Base-by-base conservation (phyloP, 495 filamentous ascomycete genomes). In the Hypoxylon crocopeplum region DNA sequence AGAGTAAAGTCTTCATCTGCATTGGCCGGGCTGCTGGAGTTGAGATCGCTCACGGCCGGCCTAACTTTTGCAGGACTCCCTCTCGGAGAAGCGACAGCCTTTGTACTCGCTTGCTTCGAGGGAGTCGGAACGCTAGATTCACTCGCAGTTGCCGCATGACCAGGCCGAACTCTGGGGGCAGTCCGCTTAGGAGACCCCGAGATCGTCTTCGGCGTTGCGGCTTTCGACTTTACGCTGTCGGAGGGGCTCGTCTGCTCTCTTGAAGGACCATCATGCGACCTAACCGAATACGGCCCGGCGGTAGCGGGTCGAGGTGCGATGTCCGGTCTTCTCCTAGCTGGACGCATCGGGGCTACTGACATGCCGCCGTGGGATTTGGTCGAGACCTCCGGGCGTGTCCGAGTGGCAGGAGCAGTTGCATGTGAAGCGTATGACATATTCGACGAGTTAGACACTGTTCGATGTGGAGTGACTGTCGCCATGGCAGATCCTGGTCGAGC, bases 401-500 rank as follows among this genome's bases (percentile, higher is more conserved):
- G 70, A 49, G 76, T 66, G 8, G 71, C 65, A 2, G 75, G 57
- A 5, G 73, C 65, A 7, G 73, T 48, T 27, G 71, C 62, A 24
- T 73, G 60, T 5, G 81, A 72, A 15, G 74, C 69, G 33, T 76
- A 64, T 36, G 82, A 76, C 12, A 74, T 58, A 38, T 75, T 77
- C 5, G 72, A 74, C 13, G 68, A 64, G 50, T 57, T 72, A 19
- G 81, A 78, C 11, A 76, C 80, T 2, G 75, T 79, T 46, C 81
- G 75, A 45, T 75, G 76, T 17, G 86, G 84, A 10, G 87, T 83
- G 38, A 88, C 81, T 34, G 78, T 76, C 15, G 86, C 77, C 81
- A 88, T 89, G 42, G 89, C 89, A 22, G 91, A 93, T 48, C 82
- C 88, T 3, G 91, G 88, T 12, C 90, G 84, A 33, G 86, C 77